Conservation (phyloP, 2,329 filamentous ascomycete species). For the Thelonectria olida region DNA sequence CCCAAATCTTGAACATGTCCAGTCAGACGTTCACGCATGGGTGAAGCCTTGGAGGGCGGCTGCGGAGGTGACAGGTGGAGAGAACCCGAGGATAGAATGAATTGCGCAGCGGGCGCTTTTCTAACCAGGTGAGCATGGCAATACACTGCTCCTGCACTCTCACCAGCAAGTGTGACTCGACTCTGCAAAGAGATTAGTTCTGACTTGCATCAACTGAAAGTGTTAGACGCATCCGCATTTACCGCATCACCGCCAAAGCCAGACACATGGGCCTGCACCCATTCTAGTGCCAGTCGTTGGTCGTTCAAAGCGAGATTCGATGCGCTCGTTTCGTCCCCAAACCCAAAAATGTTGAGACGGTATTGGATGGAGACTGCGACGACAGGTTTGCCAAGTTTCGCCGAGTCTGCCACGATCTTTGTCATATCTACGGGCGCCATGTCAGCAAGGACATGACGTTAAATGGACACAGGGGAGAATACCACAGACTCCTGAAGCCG, state of each 20-base stretch:
- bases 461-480: background rate
- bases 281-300: slow-evolving; percentile 46
- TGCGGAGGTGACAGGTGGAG: slow-evolving; percentile 54
- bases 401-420: slow-evolving; percentile 47
- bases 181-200: slow-evolving; percentile 32
- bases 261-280: slow-evolving; percentile 39
- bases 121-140: slow-evolving; percentile 53
- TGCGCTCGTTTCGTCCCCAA: slow-evolving; percentile 51
- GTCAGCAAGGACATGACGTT: background rate
- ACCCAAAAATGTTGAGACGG: slow-evolving; percentile 47
- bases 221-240: background rate
- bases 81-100: slow-evolving; percentile 52
- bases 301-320: slow-evolving; percentile 47
- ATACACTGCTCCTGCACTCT: slow-evolving; percentile 57
- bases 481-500: slow-evolving; percentile 54
- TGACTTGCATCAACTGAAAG: background rate
- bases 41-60: slow-evolving; percentile 27
- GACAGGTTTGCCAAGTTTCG: slow-evolving; percentile 33
- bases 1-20: background rate
- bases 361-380: slow-evolving; percentile 35
- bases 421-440: slow-evolving; percentile 40
- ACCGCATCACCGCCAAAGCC: slow-evolving; percentile 43
- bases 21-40: slow-evolving; percentile 2
- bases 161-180: slow-evolving; percentile 53
- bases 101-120: slow-evolving; percentile 46